A percentile compares a stretch with the other conserved stretches of the same genome.
phyloP scores from a whole-genome alignment of 116 monocot species.

The Iris pallida region DNA sequence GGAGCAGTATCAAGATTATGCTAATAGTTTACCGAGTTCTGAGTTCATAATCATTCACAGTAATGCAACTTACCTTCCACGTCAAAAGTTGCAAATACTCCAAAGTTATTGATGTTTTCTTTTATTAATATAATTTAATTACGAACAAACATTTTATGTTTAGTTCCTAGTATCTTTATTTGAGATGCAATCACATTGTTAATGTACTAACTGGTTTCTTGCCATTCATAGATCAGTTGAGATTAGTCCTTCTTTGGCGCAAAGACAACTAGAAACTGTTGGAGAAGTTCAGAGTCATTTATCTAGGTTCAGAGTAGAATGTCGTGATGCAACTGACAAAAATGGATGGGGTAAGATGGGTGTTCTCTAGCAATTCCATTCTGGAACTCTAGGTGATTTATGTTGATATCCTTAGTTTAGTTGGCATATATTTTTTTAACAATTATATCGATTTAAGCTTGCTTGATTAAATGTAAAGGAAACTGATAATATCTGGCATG shows the following conservation, averaged over 20 bases:
- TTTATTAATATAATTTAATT: too few species aligned
- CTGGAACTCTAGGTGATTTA: background rate
- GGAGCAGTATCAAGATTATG: too few species aligned
- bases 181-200: background rate
- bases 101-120: too few species aligned
- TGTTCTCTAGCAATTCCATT: conserved; percentile 4
- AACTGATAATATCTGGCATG: background rate
- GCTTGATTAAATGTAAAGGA: background rate
- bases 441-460: background rate
- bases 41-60: too few species aligned
- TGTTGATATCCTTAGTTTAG: too few species aligned
- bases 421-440: background rate
- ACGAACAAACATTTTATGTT: background rate
- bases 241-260: conserved; percentile 79
- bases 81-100: too few species aligned
- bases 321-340: conserved; percentile 85
- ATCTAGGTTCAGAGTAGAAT: conserved; percentile 70
- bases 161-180: background rate
- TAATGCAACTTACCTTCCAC: too few species aligned
- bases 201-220: conserved; percentile 1
- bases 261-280: conserved; percentile 86
- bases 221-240: conserved; percentile 72
- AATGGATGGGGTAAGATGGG: conserved; percentile 80
- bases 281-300: conserved; percentile 85
- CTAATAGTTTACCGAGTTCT: too few species aligned